phyloP scores from a whole-genome alignment of 768 basidiomycete genomes.

The Phylloporus sp. region DNA sequence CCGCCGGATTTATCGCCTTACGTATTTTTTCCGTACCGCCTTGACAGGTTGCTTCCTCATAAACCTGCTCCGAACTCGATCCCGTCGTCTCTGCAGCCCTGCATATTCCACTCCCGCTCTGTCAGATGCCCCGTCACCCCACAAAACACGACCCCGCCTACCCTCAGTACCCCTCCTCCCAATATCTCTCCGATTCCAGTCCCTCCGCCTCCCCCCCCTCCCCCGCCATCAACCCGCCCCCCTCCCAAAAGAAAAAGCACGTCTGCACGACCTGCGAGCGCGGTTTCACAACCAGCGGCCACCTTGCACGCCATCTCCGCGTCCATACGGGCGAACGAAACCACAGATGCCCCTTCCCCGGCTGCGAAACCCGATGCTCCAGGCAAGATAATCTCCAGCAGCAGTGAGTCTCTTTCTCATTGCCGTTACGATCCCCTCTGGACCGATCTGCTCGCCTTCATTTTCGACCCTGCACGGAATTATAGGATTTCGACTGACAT shows the following conservation, averaged over 20 bases:
- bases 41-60: slow-evolving; percentile 34
- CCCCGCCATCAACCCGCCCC: background rate
- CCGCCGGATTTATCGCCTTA: slow-evolving; percentile 19
- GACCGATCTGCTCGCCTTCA: slow-evolving; percentile 3
- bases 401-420: slow-evolving; percentile 18
- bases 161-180: slow-evolving; percentile 18
- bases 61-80: slow-evolving; percentile 26
- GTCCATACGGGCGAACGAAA: slow-evolving; percentile 91
- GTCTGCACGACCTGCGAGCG: slow-evolving; percentile 70
- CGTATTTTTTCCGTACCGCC: slow-evolving; percentile 35
- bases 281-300: slow-evolving; percentile 83
- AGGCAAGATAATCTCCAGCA: slow-evolving; percentile 78
- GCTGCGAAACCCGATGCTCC: slow-evolving; percentile 86
- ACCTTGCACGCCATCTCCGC: slow-evolving; percentile 81
- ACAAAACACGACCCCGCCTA: slow-evolving; percentile 25
- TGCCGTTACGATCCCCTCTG: background rate
- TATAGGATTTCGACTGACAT: slow-evolving; percentile 9
- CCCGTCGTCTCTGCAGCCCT: slow-evolving; percentile 28
- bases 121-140: slow-evolving; percentile 30
- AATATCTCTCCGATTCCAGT: slow-evolving; percentile 26
- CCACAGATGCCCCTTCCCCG: slow-evolving; percentile 93
- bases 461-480: slow-evolving; percentile 14
- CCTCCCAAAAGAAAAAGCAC: slow-evolving; percentile 38
- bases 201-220: slow-evolving; percentile 15
- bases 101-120: slow-evolving; percentile 10